phyloP scores from a whole-genome alignment of 495 filamentous ascomycete species.

The Talaromyces liani region DNA sequence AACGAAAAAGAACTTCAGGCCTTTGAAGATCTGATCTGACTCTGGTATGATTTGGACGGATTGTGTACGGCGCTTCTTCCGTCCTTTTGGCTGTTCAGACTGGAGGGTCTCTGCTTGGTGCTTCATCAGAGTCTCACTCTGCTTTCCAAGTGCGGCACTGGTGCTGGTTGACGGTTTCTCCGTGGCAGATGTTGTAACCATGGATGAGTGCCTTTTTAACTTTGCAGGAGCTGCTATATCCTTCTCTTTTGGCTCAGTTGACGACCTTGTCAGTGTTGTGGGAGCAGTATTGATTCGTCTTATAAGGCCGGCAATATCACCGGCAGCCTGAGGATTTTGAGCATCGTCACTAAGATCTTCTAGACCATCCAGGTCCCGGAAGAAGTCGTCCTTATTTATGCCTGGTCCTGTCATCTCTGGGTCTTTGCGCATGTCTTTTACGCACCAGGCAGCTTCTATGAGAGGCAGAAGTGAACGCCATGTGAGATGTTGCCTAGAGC shows the following conservation, averaged over 20 bases:
- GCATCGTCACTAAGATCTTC: neutral
- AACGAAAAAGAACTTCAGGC: constrained; percentile 66
- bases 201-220: neutral
- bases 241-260: neutral
- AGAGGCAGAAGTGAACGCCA: neutral
- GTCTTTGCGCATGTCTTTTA: neutral
- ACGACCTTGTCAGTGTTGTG: neutral
- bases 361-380: neutral
- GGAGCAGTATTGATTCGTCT: neutral
- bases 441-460: neutral
- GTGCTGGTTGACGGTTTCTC: neutral
- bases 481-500: neutral
- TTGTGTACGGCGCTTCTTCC: constrained; percentile 22
- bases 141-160: neutral
- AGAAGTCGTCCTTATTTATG: neutral
- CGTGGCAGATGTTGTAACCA: neutral
- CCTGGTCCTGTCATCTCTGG: neutral
- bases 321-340: neutral
- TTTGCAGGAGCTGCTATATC: neutral
- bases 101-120: neutral
- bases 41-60: constrained; percentile 44
- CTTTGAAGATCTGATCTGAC: constrained; percentile 56
- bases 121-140: neutral
- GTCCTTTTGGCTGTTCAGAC: neutral
- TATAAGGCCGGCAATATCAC: neutral